phyloP scores from a whole-genome alignment of 345 rosid genomes.

The Moricandia arvensis region DNA sequence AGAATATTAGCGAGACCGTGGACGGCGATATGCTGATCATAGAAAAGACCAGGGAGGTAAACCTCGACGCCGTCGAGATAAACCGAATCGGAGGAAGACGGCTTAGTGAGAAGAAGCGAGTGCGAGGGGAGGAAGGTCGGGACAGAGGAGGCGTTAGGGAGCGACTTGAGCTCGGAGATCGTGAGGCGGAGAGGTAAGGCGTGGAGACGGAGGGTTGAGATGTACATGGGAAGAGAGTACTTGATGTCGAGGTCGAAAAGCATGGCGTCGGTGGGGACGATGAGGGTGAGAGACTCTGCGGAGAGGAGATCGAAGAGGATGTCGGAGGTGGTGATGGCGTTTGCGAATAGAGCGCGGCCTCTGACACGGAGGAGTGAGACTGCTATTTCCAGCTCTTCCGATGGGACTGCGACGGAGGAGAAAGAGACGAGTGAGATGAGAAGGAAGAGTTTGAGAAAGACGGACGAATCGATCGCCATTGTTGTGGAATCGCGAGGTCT shows the following conservation, averaged over 20 bases:
- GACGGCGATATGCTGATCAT: constrained; percentile 37
- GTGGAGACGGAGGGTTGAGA: constrained; percentile 46
- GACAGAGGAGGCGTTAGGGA: constrained; percentile 23
- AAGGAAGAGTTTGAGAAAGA: not conserved
- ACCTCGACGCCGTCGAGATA: constrained; percentile 24
- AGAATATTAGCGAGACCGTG: constrained; percentile 41
- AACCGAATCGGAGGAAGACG: not conserved
- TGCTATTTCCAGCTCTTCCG: constrained; percentile 34
- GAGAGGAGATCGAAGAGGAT: constrained; percentile 43
- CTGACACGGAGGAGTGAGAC: constrained; percentile 34
- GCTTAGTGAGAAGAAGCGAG: constrained; percentile 25
- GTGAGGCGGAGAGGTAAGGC: constrained; percentile 41
- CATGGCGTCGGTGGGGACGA: constrained; percentile 39
- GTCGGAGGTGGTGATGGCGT: constrained; percentile 45
- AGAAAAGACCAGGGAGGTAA: constrained; percentile 35
- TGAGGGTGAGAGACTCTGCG: constrained; percentile 30
- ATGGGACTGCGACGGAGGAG: constrained; percentile 29
- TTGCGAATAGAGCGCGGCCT: constrained; percentile 41
- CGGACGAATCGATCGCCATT: constrained; percentile 7
- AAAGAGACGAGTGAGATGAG: constrained; percentile 7
- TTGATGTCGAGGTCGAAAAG: constrained; percentile 43
- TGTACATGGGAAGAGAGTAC: constrained; percentile 35
- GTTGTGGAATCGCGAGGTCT: not conserved
- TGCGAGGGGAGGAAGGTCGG: constrained; percentile 36
- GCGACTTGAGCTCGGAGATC: constrained; percentile 24